A percentile compares a stretch with the other conserved stretches of the same genome.
phyloP scores from a whole-genome alignment of 2,329 filamentous ascomycete genomes.

The Xylariaceae sp. region DNA sequence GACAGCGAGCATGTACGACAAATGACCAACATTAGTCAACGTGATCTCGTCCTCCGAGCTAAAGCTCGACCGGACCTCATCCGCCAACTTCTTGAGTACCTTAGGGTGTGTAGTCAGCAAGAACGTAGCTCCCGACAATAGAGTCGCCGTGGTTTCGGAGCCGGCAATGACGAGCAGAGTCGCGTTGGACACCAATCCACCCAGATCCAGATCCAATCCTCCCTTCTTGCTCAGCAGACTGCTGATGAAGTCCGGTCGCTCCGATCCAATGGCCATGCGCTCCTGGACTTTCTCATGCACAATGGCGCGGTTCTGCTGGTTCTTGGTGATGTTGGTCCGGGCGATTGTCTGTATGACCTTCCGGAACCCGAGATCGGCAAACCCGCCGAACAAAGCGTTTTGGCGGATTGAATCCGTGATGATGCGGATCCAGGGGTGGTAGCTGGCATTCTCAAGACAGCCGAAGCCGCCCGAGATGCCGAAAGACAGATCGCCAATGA shows the following conservation, averaged over 20 bases:
- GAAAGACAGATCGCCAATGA: conserved; percentile 45
- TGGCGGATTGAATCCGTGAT: conserved; percentile 28
- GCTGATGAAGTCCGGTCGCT: conserved; percentile 32
- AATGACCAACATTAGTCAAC: conserved; percentile 28
- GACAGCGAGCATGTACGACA: conserved; percentile 40
- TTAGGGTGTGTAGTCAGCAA: conserved; percentile 37
- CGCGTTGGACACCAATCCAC: conserved; percentile 23
- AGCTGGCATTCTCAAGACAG: conserved; percentile 32
- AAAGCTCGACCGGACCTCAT: conserved; percentile 39
- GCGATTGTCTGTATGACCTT: conserved; percentile 16
- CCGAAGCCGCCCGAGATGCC: conserved; percentile 37
- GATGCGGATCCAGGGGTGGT: conserved; percentile 33
- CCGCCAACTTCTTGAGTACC: conserved; percentile 29
- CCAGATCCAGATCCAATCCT: conserved; percentile 19
- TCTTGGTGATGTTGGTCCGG: conserved; percentile 16
- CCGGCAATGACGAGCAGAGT: conserved; percentile 41
- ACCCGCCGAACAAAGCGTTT: conserved; percentile 16
- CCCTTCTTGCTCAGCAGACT: conserved; percentile 30
- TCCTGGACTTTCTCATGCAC: conserved; percentile 24
- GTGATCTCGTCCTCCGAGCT: conserved; percentile 37
- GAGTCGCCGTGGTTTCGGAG: conserved; percentile 48
- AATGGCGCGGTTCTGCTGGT: conserved; percentile 21
- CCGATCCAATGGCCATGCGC: conserved; percentile 26
- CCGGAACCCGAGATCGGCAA: conserved; percentile 18
- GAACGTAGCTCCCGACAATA: conserved; percentile 38